These are phyloP conservation scores for Luzula sylvatica DNA, from an alignment of 176 grass and related monocot genomes.

Conservation along the genomic window DNA sequence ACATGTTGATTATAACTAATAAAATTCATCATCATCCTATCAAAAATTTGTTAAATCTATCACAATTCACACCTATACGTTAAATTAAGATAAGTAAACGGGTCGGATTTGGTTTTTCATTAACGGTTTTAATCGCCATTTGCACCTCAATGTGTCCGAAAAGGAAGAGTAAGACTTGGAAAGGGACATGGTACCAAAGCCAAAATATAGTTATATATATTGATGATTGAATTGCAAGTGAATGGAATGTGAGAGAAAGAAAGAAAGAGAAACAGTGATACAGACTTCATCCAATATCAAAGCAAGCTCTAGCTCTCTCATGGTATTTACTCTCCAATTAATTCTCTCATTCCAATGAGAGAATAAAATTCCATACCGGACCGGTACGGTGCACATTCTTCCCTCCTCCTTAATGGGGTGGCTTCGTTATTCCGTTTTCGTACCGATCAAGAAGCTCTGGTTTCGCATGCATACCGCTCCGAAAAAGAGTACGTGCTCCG, in stretches of 20 bases:
- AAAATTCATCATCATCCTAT: too few relatives aligned
- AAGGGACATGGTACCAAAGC: constrained; percentile 64
- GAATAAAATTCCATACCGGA: too few relatives aligned
- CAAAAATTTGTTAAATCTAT: too few relatives aligned
- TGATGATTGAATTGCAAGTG: constrained; percentile 39
- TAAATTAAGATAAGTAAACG: too few relatives aligned
- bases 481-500: constrained; percentile 33
- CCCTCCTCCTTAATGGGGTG: constrained; percentile 42
- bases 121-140: background rate
- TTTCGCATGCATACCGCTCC: constrained; percentile 38
- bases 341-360: background rate
- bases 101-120: constrained; percentile 6
- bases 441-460: constrained; percentile 57
- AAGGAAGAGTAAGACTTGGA: constrained; percentile 45
- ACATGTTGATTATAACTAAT: too few relatives aligned
- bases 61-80: too few relatives aligned
- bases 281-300: constrained; percentile 40
- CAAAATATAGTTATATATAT: constrained; percentile 11
- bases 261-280: constrained; percentile 28
- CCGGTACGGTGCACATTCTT: background rate
- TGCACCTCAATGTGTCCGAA: too few relatives aligned
- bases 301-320: too few relatives aligned
- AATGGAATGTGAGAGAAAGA: constrained; percentile 28
- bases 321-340: constrained; percentile 34
- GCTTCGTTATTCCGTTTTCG: constrained; percentile 58